Conservation (phyloP, 305 asterid genomes). For the Striga hermonthica region DNA sequence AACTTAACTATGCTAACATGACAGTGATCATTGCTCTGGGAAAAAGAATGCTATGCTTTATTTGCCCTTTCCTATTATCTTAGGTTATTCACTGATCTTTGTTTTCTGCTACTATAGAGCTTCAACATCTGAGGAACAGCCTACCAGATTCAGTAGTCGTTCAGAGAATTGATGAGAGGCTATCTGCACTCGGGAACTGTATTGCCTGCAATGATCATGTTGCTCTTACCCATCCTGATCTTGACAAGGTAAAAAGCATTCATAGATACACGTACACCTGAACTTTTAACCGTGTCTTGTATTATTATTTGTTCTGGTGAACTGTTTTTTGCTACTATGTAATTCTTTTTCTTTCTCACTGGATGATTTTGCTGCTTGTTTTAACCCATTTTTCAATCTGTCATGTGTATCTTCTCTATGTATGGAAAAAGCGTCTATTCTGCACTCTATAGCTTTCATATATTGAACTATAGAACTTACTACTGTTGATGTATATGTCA, state of each 20-base stretch:
- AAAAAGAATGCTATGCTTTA: not conserved
- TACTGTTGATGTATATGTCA: not conserved
- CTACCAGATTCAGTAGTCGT: constrained; percentile 85
- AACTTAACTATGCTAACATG: not conserved
- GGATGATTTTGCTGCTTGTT: not conserved
- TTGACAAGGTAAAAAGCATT: constrained; percentile 55
- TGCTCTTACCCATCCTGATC: constrained; percentile 90
- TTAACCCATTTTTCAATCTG: not conserved
- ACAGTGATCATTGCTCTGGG: not conserved
- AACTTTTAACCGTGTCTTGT: constrained; percentile 8
- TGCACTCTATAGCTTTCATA: no score
- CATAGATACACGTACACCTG: constrained; percentile 6
- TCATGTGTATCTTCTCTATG: not conserved
- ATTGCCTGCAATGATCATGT: constrained; percentile 89
- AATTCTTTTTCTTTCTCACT: not conserved
- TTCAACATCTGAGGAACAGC: constrained; percentile 82
- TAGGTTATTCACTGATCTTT: constrained; percentile 22
- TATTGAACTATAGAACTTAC: no score
- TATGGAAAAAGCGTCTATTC: no score
- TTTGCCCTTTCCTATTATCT: constrained; percentile 1
- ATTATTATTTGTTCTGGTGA: constrained; percentile 14
- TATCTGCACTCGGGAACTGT: constrained; percentile 91
- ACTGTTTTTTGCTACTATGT: not conserved
- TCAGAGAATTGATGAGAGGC: constrained; percentile 88
- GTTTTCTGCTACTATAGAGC: constrained; percentile 42